Evolutionary conservation across 352 stramenopile species (phyloP).

Genomic region (Pythium grandisporangium): DNA sequence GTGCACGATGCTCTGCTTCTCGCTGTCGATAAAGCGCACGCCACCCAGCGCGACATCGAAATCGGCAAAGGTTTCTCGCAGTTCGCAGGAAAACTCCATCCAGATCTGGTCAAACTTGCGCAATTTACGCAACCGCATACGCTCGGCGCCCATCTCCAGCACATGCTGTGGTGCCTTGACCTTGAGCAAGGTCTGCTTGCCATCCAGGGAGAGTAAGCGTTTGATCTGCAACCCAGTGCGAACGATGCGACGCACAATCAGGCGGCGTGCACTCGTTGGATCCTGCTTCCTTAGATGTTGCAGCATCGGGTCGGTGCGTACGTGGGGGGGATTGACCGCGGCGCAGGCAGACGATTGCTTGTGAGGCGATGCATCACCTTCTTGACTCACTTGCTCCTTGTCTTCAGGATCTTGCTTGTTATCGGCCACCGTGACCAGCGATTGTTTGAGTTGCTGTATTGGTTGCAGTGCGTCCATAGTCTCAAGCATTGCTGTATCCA

Average conservation of each 20-base stretch:
- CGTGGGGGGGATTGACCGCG: not conserved
- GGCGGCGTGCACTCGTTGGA: slow-evolving; percentile 14
- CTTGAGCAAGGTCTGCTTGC: slow-evolving; percentile 69
- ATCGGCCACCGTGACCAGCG: too few relatives aligned
- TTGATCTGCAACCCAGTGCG: slow-evolving; percentile 61
- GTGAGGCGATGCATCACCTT: not conserved
- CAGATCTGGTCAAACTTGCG: slow-evolving; percentile 61
- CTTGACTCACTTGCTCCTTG: not conserved
- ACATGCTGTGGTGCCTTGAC: slow-evolving; percentile 57
- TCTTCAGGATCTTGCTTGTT: not conserved
- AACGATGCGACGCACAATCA: slow-evolving; percentile 49
- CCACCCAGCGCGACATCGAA: slow-evolving; percentile 27
- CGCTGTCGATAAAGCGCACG: slow-evolving; percentile 66
- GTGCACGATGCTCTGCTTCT: slow-evolving; percentile 79
- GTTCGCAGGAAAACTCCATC: slow-evolving; percentile 68
- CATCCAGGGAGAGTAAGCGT: slow-evolving; percentile 60
- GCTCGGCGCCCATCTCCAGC: slow-evolving; percentile 61
- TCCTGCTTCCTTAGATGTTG: too few relatives aligned
- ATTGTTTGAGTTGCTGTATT: too few relatives aligned
- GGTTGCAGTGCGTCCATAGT: too few relatives aligned
- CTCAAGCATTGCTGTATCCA: slow-evolving; percentile 20
- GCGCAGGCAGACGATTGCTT: not conserved
- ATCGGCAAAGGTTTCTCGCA: slow-evolving; percentile 60
- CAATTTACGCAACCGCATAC: slow-evolving; percentile 53
- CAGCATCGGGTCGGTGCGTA: slow-evolving; percentile 3